phyloP scores from a whole-genome alignment of 306 rosid genomes.

The Vigna reflexopilosa region DNA sequence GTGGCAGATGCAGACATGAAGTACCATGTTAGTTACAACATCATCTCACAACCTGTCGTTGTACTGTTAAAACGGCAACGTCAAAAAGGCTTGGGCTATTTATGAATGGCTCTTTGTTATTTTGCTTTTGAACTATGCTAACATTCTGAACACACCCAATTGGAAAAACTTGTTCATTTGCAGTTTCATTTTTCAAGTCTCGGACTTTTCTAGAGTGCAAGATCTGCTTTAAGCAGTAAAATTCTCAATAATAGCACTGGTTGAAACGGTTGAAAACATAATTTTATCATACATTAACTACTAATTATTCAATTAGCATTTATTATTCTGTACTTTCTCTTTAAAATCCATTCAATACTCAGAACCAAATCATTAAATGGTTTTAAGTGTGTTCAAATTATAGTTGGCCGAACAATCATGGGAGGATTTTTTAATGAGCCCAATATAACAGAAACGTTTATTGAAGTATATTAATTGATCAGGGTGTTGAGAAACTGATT shows the following conservation, averaged over 20 bases:
- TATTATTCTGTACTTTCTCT: background rate
- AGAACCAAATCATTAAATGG: background rate
- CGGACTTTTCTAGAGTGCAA: background rate
- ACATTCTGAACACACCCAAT: background rate
- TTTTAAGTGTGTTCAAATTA: background rate
- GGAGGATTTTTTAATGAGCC: background rate
- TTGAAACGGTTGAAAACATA: no score
- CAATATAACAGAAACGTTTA: background rate
- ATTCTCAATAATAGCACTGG: no score
- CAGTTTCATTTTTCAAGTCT: background rate
- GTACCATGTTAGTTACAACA: conserved; percentile 18
- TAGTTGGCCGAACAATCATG: background rate
- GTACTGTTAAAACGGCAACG: background rate
- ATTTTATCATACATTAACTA: background rate
- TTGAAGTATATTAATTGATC: background rate
- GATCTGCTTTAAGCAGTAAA: no score
- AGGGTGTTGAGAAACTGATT: background rate
- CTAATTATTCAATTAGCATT: background rate
- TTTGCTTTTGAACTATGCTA: conserved; percentile 5
- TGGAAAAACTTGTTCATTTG: background rate
- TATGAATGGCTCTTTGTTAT: background rate
- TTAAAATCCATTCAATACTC: background rate
- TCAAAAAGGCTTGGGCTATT: background rate
- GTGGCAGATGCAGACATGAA: conserved; percentile 5
- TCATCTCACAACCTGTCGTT: conserved; percentile 16